Percentiles rank a stretch among this genome's conserved stretches.
phyloP scores from a whole-genome alignment of 2,329 filamentous ascomycete species.

The Fusarium tricinctum region DNA sequence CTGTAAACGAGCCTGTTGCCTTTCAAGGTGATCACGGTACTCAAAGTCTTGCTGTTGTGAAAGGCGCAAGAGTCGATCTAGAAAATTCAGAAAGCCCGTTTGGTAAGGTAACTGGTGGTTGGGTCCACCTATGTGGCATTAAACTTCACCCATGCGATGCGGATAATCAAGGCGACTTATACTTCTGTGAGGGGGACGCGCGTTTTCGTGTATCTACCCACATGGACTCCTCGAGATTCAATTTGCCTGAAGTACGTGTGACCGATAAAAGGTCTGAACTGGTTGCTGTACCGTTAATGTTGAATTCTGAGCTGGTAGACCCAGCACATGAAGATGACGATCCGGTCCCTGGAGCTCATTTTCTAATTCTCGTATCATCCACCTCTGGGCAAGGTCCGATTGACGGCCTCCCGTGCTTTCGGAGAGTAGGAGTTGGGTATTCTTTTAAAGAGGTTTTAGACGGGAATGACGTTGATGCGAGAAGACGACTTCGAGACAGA shows the following conservation, averaged over 20 bases:
- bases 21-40: accelerated
- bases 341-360: not conserved
- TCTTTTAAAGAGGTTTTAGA: accelerated
- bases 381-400: accelerated
- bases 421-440: not conserved
- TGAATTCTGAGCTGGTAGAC: not conserved
- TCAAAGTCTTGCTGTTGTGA: not conserved
- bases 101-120: not conserved
- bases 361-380: not conserved
- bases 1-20: not conserved
- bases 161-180: accelerated
- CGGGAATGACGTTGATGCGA: not conserved
- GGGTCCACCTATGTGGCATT: not conserved
- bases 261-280: not conserved
- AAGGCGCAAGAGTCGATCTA: not conserved
- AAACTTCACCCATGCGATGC: not conserved
- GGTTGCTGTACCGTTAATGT: not conserved
- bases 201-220: not conserved
- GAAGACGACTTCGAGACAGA: not conserved
- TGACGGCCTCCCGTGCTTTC: accelerated
- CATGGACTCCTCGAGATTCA: not conserved
- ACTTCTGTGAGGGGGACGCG: accelerated
- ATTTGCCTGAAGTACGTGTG: not conserved
- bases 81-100: not conserved
- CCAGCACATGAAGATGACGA: not conserved